These are phyloP conservation scores for Fraxinus anomala DNA, from an alignment of 257 asterid genomes.

Conservation along the genomic window DNA sequence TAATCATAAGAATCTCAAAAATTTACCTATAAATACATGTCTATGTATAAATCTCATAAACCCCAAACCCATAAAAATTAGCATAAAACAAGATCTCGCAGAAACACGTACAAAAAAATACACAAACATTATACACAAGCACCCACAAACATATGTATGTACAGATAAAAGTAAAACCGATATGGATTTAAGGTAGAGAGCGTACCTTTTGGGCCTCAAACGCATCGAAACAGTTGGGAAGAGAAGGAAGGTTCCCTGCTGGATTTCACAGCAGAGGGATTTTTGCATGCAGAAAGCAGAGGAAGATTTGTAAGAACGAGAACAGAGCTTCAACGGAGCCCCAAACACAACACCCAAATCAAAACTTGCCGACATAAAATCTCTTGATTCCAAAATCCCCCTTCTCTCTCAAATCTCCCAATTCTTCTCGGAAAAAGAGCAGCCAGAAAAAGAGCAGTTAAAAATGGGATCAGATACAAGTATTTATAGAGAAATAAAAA, in stretches of 20 bases:
- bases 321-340: slow-evolving; percentile 61
- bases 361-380: slow-evolving; percentile 87
- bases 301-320: slow-evolving; percentile 27
- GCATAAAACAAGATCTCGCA: background rate
- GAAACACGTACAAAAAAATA: background rate
- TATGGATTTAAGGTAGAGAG: slow-evolving; percentile 29
- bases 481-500: slow-evolving; percentile 30
- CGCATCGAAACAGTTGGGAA: slow-evolving; percentile 87
- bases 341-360: slow-evolving; percentile 57
- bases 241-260: slow-evolving; percentile 53
- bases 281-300: slow-evolving; percentile 44
- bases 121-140: background rate
- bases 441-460: slow-evolving; percentile 28
- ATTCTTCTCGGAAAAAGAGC: slow-evolving; percentile 12
- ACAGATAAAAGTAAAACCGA: slow-evolving; percentile 11
- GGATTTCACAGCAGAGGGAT: slow-evolving; percentile 60
- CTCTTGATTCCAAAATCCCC: slow-evolving; percentile 38
- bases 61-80: background rate
- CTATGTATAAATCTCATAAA: background rate
- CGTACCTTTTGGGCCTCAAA: slow-evolving; percentile 94
- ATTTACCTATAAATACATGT: too few relatives aligned
- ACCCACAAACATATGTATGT: background rate
- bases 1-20: background rate
- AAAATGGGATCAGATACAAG: slow-evolving; percentile 37
- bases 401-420: slow-evolving; percentile 26